phyloP scores from a whole-genome alignment of 768 basidiomycete genomes.

The Lactifluus subvellereus region DNA sequence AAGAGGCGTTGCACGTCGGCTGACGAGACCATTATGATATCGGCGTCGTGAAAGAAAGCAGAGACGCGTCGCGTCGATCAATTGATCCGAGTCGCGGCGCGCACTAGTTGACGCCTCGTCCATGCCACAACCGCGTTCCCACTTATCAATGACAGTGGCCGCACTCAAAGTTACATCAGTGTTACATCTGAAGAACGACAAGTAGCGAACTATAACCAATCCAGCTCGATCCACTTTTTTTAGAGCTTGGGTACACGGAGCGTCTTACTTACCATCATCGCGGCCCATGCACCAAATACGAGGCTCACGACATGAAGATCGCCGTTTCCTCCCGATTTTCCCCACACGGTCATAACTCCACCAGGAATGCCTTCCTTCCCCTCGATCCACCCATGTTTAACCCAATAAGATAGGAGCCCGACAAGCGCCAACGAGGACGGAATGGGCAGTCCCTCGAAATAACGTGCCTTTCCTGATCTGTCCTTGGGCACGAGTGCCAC shows the following conservation, averaged over 20 bases:
- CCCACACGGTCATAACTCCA: constrained; percentile 73
- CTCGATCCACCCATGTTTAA: constrained; percentile 77
- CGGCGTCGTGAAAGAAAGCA: background rate
- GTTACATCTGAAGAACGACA: background rate
- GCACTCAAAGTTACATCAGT: background rate
- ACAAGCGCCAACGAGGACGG: constrained; percentile 85
- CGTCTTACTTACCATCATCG: constrained; percentile 98
- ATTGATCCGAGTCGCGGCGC: too few relatives aligned
- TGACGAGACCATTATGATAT: constrained; percentile 39
- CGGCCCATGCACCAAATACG: constrained; percentile 83
- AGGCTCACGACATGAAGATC: constrained; percentile 79
- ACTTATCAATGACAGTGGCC: background rate
- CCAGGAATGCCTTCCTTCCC: constrained; percentile 70
- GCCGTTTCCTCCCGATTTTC: constrained; percentile 61
- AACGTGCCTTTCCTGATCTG: constrained; percentile 76
- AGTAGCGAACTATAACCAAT: background rate
- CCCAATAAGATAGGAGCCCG: constrained; percentile 73
- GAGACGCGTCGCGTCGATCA: constrained; percentile 24
- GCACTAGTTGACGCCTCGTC: too few relatives aligned
- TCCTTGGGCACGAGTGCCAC: constrained; percentile 92
- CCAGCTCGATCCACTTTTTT: constrained; percentile 20
- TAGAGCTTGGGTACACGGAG: constrained; percentile 76
- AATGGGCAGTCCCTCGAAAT: constrained; percentile 97
- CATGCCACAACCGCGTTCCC: background rate
- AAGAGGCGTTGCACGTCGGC: constrained; percentile 71